Evolutionary conservation across 208 protist genomes (phyloP).

Genomic region (Trypanosoma avium): DNA sequence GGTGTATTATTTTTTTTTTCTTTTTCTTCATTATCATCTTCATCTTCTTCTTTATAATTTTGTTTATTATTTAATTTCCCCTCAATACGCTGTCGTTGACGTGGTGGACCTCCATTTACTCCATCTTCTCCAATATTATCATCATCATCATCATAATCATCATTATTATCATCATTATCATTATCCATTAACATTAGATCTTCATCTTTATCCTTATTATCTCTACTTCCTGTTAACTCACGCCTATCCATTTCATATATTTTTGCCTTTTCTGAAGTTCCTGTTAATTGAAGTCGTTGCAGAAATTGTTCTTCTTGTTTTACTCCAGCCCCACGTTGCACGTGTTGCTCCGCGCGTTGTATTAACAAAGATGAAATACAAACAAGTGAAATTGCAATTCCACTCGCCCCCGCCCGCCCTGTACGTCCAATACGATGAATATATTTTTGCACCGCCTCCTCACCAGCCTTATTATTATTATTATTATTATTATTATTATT

Average conservation of each 20-base stretch:
- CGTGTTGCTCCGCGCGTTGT: slow-evolving; percentile 27
- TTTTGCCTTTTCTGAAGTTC: slow-evolving; percentile 14
- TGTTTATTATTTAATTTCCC: too few species aligned
- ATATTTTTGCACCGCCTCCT: slow-evolving; percentile 87
- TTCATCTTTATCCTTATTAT: background rate
- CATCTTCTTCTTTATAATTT: background rate
- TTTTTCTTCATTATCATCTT: background rate
- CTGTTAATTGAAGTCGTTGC: background rate
- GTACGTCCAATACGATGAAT: slow-evolving; percentile 96
- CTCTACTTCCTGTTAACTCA: slow-evolving; percentile 13
- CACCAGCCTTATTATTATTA: slow-evolving; percentile 9
- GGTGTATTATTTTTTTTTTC: slow-evolving; percentile 4
- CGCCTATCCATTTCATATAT: slow-evolving; percentile 4
- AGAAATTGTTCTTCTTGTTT: background rate
- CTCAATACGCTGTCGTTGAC: slow-evolving; percentile 7
- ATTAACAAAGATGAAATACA: slow-evolving; percentile 55
- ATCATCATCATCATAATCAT: slow-evolving; percentile 11
- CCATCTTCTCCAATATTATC: background rate
- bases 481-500: background rate
- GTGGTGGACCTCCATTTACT: background rate
- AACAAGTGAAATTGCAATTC: slow-evolving; percentile 93
- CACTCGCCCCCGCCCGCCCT: slow-evolving; percentile 84
- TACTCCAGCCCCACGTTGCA: background rate
- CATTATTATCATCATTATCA: background rate
- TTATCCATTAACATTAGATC: background rate